These are phyloP conservation scores for Plectosphaerella plurivora DNA, from an alignment of 2,329 filamentous ascomycete genomes.

Conservation along the genomic window DNA sequence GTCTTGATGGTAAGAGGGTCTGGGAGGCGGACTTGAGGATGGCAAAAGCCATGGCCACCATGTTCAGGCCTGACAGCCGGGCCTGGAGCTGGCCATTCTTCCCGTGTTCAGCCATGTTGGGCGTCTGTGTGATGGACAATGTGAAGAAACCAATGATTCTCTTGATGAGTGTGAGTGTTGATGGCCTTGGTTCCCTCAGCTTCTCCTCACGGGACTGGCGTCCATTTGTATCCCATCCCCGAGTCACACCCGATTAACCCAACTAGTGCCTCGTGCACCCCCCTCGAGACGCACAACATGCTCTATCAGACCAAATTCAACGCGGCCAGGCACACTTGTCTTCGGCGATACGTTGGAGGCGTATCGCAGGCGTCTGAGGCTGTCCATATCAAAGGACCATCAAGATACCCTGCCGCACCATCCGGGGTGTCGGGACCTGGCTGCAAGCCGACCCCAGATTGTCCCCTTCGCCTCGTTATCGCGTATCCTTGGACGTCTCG, in stretches of 20 bases:
- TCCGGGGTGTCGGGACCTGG: not conserved
- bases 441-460: not conserved
- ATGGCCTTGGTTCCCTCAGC: no score
- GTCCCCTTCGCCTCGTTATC: not conserved
- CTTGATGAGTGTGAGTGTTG: no score
- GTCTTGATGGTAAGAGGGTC: not conserved
- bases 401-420: not conserved
- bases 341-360: not conserved
- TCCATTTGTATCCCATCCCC: no score
- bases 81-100: slow-evolving; percentile 26
- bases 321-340: no score
- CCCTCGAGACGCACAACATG: no score
- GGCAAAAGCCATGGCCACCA: slow-evolving; percentile 38
- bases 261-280: no score
- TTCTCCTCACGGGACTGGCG: no score
- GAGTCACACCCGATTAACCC: no score
- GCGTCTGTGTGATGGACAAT: not conserved
- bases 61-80: slow-evolving; percentile 32
- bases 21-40: slow-evolving; percentile 30
- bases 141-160: not conserved
- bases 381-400: no score
- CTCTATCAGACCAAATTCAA: no score
- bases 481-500: not conserved
- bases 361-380: not conserved
- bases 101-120: not conserved